Evolutionary conservation across 495 filamentous ascomycete genomes (phyloP).

Genomic region (Penicillium desertorum): DNA sequence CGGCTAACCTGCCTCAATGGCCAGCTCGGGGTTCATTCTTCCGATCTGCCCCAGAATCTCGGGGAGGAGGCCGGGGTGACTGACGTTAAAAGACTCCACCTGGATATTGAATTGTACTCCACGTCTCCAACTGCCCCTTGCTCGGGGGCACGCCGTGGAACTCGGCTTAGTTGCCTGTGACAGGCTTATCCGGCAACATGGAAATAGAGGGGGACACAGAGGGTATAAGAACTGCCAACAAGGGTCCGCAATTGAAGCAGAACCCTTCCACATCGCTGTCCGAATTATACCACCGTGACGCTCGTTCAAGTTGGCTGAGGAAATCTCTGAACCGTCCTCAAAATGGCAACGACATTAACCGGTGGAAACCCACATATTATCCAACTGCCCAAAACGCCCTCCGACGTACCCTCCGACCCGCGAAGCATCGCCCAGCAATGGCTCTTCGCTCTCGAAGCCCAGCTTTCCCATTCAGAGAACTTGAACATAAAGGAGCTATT

Average conservation of each 20-base stretch:
- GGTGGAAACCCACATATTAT: slow-evolving; percentile 35
- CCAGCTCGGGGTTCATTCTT: slow-evolving; percentile 1
- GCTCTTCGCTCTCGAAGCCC: slow-evolving; percentile 31
- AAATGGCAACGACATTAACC: slow-evolving; percentile 29
- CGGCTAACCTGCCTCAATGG: slow-evolving; percentile 17
- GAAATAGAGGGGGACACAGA: not conserved
- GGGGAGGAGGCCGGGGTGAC: slow-evolving; percentile 13
- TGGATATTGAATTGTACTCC: slow-evolving; percentile 4
- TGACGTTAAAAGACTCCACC: slow-evolving; percentile 9
- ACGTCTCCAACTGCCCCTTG: slow-evolving; percentile 11
- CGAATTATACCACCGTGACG: not conserved
- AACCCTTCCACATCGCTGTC: not conserved
- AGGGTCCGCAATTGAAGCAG: not conserved
- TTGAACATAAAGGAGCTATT: slow-evolving; percentile 42
- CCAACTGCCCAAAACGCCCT: slow-evolving; percentile 32
- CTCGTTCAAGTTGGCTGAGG: not conserved
- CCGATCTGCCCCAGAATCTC: slow-evolving; percentile 12
- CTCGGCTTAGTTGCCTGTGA: slow-evolving; percentile 7
- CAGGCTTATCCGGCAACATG: slow-evolving; percentile 4
- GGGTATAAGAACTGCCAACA: not conserved
- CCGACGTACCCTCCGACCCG: slow-evolving; percentile 21
- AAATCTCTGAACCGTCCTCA: not conserved
- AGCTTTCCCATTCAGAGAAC: slow-evolving; percentile 23
- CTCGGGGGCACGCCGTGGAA: slow-evolving; percentile 7
- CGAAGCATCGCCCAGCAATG: slow-evolving; percentile 38